These are phyloP conservation scores for Millerozyma miso DNA, from an alignment of 805 yeast species.

Conservation along the genomic window DNA sequence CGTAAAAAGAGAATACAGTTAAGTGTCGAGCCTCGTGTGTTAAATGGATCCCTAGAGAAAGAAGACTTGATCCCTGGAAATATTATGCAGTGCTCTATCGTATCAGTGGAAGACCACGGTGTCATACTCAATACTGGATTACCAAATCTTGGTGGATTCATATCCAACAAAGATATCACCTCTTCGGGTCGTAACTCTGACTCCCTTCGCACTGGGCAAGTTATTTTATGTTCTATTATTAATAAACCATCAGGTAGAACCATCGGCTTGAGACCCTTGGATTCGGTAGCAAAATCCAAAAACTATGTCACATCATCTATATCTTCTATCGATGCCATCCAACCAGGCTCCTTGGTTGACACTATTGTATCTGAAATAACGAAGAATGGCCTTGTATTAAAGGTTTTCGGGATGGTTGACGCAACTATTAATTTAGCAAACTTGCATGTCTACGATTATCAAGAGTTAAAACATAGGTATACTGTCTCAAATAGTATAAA, in stretches of 20 bases:
- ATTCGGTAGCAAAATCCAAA: slow-evolving; percentile 41
- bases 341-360: slow-evolving; percentile 82
- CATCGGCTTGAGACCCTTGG: slow-evolving; percentile 49
- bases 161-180: slow-evolving; percentile 63
- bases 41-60: slow-evolving; percentile 55
- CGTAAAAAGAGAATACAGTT: slow-evolving; percentile 64
- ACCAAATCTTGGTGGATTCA: slow-evolving; percentile 59
- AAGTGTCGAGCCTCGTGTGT: slow-evolving; percentile 67
- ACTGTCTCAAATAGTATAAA: slow-evolving; percentile 64
- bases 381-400: slow-evolving; percentile 63
- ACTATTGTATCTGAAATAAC: slow-evolving; percentile 60
- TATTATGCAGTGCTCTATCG: slow-evolving; percentile 70
- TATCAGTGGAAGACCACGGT: slow-evolving; percentile 91
- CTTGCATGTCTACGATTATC: slow-evolving; percentile 42
- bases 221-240: slow-evolving; percentile 57
- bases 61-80: slow-evolving; percentile 65
- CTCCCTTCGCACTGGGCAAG: slow-evolving; percentile 55
- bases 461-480: slow-evolving; percentile 55
- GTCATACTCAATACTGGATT: slow-evolving; percentile 67
- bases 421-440: slow-evolving; percentile 72
- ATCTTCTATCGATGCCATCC: slow-evolving; percentile 71
- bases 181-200: slow-evolving; percentile 33
- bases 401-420: slow-evolving; percentile 68
- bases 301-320: slow-evolving; percentile 49
- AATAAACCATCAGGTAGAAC: slow-evolving; percentile 47